Evolutionary conservation across 805 yeast species (phyloP).

Genomic region (Cyberlindnera americana): DNA sequence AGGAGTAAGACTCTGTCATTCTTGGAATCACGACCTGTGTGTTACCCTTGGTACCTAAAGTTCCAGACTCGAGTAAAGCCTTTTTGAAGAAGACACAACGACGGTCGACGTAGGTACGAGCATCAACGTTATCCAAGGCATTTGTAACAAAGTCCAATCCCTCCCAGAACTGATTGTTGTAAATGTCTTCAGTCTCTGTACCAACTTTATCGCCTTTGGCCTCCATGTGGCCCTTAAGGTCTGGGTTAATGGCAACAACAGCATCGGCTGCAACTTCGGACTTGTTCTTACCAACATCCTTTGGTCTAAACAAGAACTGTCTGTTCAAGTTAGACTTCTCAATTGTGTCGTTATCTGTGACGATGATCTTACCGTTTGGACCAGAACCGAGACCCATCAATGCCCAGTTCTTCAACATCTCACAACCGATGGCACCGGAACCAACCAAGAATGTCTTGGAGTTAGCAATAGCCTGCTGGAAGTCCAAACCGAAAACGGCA

Average conservation of each 20-base stretch:
- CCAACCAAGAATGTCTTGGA: slow-evolving; percentile 89
- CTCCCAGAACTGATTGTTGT: slow-evolving; percentile 83
- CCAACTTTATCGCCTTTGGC: slow-evolving; percentile 87
- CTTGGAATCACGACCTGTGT: slow-evolving; percentile 94
- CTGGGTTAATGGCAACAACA: slow-evolving; percentile 82
- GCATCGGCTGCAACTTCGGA: slow-evolving; percentile 89
- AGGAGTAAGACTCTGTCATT: slow-evolving; percentile 92
- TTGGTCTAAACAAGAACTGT: slow-evolving; percentile 91
- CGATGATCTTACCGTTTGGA: slow-evolving; percentile 73
- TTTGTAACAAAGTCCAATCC: slow-evolving; percentile 85
- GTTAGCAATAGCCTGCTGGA: slow-evolving; percentile 70
- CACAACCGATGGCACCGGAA: slow-evolving; percentile 98
- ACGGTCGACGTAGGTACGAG: slow-evolving; percentile 95
- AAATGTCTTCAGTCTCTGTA: slow-evolving; percentile 83
- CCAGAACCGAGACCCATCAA: slow-evolving; percentile 94
- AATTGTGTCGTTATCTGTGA: slow-evolving; percentile 93
- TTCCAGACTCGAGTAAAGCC: slow-evolving; percentile 93
- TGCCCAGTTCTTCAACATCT: slow-evolving; percentile 98
- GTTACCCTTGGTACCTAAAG: slow-evolving; percentile 97
- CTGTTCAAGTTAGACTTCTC: slow-evolving; percentile 95
- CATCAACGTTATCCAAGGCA: slow-evolving; percentile 96
- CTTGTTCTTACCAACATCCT: slow-evolving; percentile 89
- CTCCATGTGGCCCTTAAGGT: slow-evolving; percentile 70
- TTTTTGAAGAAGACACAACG: slow-evolving; percentile 91
- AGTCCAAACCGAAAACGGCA: slow-evolving; percentile 85